These are phyloP conservation scores for Lathyrus aphaca DNA, from an alignment of 306 rosid species.

Conservation along the genomic window DNA sequence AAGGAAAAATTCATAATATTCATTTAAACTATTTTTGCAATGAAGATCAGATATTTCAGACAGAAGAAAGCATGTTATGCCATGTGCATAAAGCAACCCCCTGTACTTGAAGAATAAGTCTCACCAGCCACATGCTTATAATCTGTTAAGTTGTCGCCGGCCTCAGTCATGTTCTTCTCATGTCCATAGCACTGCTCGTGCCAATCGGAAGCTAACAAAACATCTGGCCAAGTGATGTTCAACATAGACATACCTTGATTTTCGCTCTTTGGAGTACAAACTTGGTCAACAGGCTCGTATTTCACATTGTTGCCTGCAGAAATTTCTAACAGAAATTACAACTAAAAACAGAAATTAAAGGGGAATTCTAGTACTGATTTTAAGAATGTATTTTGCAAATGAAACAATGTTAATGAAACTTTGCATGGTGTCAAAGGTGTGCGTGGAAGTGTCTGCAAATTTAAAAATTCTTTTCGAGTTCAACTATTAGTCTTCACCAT, in stretches of 20 bases:
- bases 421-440: constrained; percentile 10
- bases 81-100: constrained; percentile 50
- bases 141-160: constrained; percentile 53
- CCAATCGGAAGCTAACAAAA: constrained; percentile 63
- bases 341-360: constrained; percentile 3
- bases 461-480: constrained; percentile 1
- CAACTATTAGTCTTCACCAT: constrained; percentile 16
- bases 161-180: constrained; percentile 46
- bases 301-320: constrained; percentile 63
- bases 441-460: background rate
- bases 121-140: constrained; percentile 49
- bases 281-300: constrained; percentile 54
- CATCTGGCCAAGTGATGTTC: constrained; percentile 59
- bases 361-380: constrained; percentile 9
- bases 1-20: constrained; percentile 40
- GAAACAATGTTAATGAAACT: constrained; percentile 3
- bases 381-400: background rate
- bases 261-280: constrained; percentile 48
- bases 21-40: constrained; percentile 43
- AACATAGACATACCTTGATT: constrained; percentile 38
- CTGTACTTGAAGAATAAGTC: constrained; percentile 49
- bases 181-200: constrained; percentile 49
- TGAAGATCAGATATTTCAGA: constrained; percentile 55
- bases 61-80: constrained; percentile 60
- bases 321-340: constrained; percentile 21